Percentiles rank a stretch among this genome's conserved stretches.
phyloP scores from a whole-genome alignment of 176 grass and related monocot genomes.

The Eleusine coracana region DNA sequence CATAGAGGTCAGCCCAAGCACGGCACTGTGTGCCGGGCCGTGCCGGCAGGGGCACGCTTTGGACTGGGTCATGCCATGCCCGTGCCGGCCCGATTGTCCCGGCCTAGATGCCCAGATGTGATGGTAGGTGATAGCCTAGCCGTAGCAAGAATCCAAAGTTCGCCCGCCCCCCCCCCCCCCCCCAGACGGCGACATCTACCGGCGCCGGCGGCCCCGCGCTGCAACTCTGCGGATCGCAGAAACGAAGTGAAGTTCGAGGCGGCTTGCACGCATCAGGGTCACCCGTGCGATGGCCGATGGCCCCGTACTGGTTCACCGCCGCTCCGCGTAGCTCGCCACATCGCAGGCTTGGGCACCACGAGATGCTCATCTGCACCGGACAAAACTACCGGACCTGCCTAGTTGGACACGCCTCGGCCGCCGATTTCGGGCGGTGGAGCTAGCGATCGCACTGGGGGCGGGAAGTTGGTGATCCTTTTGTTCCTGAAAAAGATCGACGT shows the following conservation, averaged over 20 bases:
- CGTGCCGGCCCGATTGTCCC: too few relatives aligned
- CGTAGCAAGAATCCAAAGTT: slow-evolving; percentile 1
- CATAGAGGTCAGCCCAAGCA: too few relatives aligned
- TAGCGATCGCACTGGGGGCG: not conserved
- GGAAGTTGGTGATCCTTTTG: not conserved
- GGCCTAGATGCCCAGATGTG: too few relatives aligned
- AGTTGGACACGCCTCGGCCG: slow-evolving; percentile 1
- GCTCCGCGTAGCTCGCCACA: not conserved
- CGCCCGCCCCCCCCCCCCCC: not conserved
- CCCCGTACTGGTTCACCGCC: not conserved
- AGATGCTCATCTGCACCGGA: not conserved
- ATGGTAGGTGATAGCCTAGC: not conserved
- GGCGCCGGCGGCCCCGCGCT: slow-evolving; percentile 10
- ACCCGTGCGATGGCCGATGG: not conserved
- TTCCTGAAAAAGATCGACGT: too few relatives aligned
- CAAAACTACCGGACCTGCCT: not conserved
- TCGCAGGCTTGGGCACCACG: slow-evolving; percentile 10
- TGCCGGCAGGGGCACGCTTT: too few relatives aligned
- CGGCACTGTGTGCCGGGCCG: too few relatives aligned
- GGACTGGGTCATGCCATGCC: too few relatives aligned
- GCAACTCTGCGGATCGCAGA: slow-evolving; percentile 1
- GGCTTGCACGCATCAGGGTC: slow-evolving; percentile 9
- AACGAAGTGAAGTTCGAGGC: not conserved
- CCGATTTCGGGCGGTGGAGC: not conserved
- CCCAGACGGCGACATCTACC: slow-evolving; percentile 23